phyloP scores from a whole-genome alignment of 202 grass and related monocot species.

The Musa balbisiana region DNA sequence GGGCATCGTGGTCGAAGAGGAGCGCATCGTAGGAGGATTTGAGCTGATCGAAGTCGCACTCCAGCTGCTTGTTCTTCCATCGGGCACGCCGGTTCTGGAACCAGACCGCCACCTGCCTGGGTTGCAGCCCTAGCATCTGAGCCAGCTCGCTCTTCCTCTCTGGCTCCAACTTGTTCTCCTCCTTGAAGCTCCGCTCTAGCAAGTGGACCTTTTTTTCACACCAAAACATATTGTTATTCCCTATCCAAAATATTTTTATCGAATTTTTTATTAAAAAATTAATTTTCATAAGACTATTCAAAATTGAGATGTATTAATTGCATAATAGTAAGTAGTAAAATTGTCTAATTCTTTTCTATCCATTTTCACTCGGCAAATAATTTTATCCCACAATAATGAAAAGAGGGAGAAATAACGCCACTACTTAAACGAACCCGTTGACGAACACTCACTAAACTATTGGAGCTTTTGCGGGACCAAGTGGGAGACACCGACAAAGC shows the following conservation, averaged over 20 bases:
- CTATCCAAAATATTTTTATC: no score
- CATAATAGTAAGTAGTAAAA: no score
- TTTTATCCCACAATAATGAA: not conserved
- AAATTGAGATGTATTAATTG: no score
- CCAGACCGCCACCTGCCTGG: constrained; percentile 82
- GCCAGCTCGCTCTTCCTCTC: constrained; percentile 86
- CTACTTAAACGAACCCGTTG: no score
- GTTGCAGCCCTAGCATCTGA: constrained; percentile 56
- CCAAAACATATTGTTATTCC: no score
- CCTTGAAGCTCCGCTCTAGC: constrained; percentile 17
- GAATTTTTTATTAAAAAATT: no score
- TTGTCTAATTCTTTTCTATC: no score
- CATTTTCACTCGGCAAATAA: not conserved
- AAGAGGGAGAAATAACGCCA: no score
- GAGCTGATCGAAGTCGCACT: constrained; percentile 66
- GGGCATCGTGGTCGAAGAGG: constrained; percentile 37
- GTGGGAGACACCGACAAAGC: not conserved
- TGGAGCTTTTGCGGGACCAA: not conserved
- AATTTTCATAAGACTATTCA: no score
- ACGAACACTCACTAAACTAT: not conserved
- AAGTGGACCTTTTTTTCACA: not conserved
- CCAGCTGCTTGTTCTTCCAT: constrained; percentile 91
- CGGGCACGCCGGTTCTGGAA: constrained; percentile 91
- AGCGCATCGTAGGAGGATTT: constrained; percentile 59
- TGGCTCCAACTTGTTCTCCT: constrained; percentile 86